A percentile compares a stretch with the other conserved stretches of the same genome.
Conservation (phyloP, 148 eudicot species). For the Rhododendron vialii region DNA sequence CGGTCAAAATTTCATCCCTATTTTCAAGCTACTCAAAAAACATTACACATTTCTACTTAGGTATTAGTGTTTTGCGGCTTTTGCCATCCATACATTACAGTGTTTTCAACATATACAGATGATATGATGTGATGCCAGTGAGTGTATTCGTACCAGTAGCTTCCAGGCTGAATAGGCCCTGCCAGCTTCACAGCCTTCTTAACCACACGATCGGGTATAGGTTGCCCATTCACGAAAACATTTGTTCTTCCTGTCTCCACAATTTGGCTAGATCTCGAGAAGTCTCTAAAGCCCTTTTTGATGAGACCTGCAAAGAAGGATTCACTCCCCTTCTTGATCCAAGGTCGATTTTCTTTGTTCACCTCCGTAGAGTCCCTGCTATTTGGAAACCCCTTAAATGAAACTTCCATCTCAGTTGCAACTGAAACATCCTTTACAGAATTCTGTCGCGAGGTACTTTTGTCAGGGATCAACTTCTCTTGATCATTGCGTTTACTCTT, state of each 20-base stretch:
- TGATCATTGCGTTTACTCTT: slow-evolving; percentile 20
- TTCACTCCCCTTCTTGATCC: slow-evolving; percentile 29
- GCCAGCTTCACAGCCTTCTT: slow-evolving; percentile 76
- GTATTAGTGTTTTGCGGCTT: not conserved
- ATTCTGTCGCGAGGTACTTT: slow-evolving; percentile 23
- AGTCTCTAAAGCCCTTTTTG: slow-evolving; percentile 30
- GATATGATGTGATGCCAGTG: not conserved
- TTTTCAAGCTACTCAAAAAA: not conserved
- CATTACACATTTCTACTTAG: not conserved
- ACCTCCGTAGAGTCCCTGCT: slow-evolving; percentile 34
- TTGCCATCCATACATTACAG: not conserved
- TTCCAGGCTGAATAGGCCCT: slow-evolving; percentile 79
- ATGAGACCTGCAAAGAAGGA: slow-evolving; percentile 32
- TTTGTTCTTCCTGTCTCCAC: slow-evolving; percentile 27
- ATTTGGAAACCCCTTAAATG: slow-evolving; percentile 25
- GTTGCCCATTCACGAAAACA: slow-evolving; percentile 71
- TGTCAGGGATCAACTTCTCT: slow-evolving; percentile 29
- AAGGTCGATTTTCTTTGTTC: slow-evolving; percentile 25
- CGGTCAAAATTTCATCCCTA: not conserved
- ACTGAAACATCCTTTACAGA: slow-evolving; percentile 27
- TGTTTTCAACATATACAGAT: not conserved
- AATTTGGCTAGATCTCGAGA: slow-evolving; percentile 23
- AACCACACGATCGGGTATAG: slow-evolving; percentile 38
- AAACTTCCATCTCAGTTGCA: slow-evolving; percentile 46
- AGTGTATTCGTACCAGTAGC: slow-evolving; percentile 58